Evolutionary conservation across 2,329 filamentous ascomycete species (phyloP), one percentile per base, ranked within the genome.

Genomic region (Plectosphaerella sp.): DNA sequence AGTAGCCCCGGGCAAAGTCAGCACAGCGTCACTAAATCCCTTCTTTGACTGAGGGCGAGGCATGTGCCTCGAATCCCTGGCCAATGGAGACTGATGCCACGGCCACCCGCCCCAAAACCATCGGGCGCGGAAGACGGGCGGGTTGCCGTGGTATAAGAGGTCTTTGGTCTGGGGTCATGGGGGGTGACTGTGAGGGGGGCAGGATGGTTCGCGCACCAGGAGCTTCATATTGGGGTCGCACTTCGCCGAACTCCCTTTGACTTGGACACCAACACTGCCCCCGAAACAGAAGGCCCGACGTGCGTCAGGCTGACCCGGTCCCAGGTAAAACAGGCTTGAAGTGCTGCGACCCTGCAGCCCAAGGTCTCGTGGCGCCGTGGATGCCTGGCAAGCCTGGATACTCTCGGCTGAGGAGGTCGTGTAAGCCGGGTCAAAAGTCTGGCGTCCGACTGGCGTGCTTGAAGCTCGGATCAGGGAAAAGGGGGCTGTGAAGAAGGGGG

Each of bases 1-100:
- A n/a, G n/a, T n/a, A 18, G 36, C 41, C 22, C 42, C 5, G 43
- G 46, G 42, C 28, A 42, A 24, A 48, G 37, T 56, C 45, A 56
- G 54, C 36, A 10, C 16, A 20, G n/a, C 16, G 41, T 18, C 16
- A 12, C 28, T 33, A 33, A 33, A 43, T 43, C 16, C 16, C 16
- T 16, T 24, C 36, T 46, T n/a, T 35, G 15, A 12, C 15, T 4
- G 35, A 42, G 48, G 35, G 36, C 47, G 36, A 39, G 35, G 28
- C 28, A 33, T 33, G 28, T 33, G 28, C 28, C 28, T 33, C 28
- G 28, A 33, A 9, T 33, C 11, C 47, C 37, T 37, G 35, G 35
- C 47, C 35, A 28, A 22, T 39, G 22, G 45, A 12, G 47, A 35
- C 16, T 16, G n/a, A 12, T 12, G 18, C n/a, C 36, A 48, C 37